phyloP scores from a whole-genome alignment of 1,284 basidiomycete genomes.

The Gymnopus androsaceus region DNA sequence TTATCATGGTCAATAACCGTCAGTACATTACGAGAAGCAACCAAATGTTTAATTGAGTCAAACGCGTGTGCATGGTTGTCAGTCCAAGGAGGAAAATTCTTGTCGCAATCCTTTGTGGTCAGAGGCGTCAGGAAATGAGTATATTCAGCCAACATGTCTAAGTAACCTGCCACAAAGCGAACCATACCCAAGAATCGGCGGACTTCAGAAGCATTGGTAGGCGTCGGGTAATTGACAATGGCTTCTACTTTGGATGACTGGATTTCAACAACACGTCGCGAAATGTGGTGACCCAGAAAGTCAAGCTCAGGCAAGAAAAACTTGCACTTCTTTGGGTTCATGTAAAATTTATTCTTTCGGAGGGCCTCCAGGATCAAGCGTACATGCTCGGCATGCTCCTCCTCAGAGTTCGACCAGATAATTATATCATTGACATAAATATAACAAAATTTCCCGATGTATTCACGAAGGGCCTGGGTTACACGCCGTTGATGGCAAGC shows the following conservation, averaged over 20 bases:
- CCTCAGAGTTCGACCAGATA: conserved; percentile 35
- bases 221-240: conserved; percentile 26
- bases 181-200: conserved; percentile 34
- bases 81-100: conserved; percentile 27
- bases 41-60: conserved; percentile 29
- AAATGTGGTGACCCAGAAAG: conserved; percentile 33
- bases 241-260: conserved; percentile 17
- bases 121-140: conserved; percentile 29
- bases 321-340: conserved; percentile 29
- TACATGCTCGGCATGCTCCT: conserved; percentile 36
- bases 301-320: conserved; percentile 18
- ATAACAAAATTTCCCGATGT: conserved; percentile 22
- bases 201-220: conserved; percentile 24
- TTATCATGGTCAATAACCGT: conserved; percentile 28
- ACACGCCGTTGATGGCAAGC: conserved; percentile 33
- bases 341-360: conserved; percentile 24
- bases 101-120: conserved; percentile 24
- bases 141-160: conserved; percentile 28
- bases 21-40: conserved; percentile 23
- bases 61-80: conserved; percentile 27
- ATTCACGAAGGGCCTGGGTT: conserved; percentile 26
- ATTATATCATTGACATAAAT: conserved; percentile 34
- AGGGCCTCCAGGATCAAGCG: conserved; percentile 28
- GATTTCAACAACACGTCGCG: conserved; percentile 24
- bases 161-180: conserved; percentile 31